These are phyloP conservation scores for Nothophoma quercina DNA, from an alignment of 2,329 filamentous ascomycete species.

Conservation along the genomic window DNA sequence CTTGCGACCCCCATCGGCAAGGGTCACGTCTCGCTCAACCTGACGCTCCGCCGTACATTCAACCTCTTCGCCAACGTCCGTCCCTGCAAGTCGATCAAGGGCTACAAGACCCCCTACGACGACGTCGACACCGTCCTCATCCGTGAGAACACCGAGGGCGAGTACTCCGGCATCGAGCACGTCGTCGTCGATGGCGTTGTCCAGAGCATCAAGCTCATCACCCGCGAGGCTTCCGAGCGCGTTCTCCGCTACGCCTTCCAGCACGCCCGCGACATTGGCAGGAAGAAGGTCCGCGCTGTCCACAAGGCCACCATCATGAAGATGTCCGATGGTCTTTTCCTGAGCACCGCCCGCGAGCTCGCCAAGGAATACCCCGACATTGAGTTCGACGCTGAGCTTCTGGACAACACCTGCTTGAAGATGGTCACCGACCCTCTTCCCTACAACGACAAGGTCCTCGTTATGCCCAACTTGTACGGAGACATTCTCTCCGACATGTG, in stretches of 20 bases:
- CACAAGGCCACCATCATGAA: conserved; percentile 99
- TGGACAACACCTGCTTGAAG: conserved; percentile 99
- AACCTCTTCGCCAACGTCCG: conserved; percentile 99
- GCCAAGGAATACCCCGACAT: conserved; percentile 95
- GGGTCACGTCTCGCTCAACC: conserved; percentile 98
- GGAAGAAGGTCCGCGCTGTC: conserved; percentile 95
- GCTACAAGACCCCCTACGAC: conserved; percentile 99
- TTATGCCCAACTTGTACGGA: conserved; percentile 97
- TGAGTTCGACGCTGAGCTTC: conserved; percentile 95
- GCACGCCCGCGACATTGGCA: conserved; percentile 90
- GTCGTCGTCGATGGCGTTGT: conserved; percentile 97
- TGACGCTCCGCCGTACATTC: conserved; percentile 97
- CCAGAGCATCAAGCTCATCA: conserved; percentile 99
- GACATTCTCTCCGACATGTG: conserved; percentile 99
- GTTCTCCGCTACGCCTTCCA: conserved; percentile 98
- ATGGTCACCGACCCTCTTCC: conserved; percentile 95
- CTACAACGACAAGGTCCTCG: conserved; percentile 99
- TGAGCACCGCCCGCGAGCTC: conserved; percentile 83
- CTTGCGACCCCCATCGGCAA: conserved; percentile 98
- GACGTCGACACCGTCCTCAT: conserved; percentile 96
- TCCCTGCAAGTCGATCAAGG: conserved; percentile 94
- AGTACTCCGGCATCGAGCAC: conserved; percentile 99
- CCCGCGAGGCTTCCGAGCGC: conserved; percentile 89
- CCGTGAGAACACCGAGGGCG: conserved; percentile 99
- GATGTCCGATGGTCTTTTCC: conserved; percentile 98